Base-by-base conservation (phyloP, 2,329 filamentous ascomycete species). In the Phoma sp. region DNA sequence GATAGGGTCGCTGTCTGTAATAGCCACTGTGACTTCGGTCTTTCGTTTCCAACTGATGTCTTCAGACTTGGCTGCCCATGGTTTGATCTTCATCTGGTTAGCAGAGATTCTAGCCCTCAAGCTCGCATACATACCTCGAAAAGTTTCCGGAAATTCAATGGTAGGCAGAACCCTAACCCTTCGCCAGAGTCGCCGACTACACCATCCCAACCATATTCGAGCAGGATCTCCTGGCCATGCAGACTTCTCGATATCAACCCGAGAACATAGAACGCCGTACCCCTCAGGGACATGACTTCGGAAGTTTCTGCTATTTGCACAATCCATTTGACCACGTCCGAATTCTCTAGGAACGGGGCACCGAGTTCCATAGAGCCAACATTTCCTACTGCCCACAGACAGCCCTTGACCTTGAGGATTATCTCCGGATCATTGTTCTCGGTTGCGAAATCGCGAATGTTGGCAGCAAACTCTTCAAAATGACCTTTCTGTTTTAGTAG, bases 291-390 rank as follows among this genome's bases (percentile, higher is more conserved):
- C 86, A 99, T 89, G 42, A 99, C 90, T 62, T 93, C 87, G 34
- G 95, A 93, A 23, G 82, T 80, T 73, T 96, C 91, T 1, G 95
- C 95, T 70, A 99, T 97, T 59, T 87, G 83, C 39, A 98, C 87
- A 58, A 99, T 93, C 59, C 89, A 86, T 67, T 89, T 86, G 15
- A 98, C 92, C 30, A 98, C 92, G 61, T 97, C 91, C 30, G 87
- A 91, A 50, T 90, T 88, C 75, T 97, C 95, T 3, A 99, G 81
- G 73, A 99, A 99, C 0, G 92, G 92, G 1, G 93, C 93, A 1
- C 95, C 95, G 1, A 97, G 86, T 67, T 98, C 93, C 93, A 99
- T 98, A 0, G 93, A 97, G 0, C 95, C 95, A 30, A 99, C 93
- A 65, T 99, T 99, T 20, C 95, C 95, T 1, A 99, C 92, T 0